phyloP scores from a whole-genome alignment of 192 early-diverging fungal genomes.

The Dimargaris cristalligena region DNA sequence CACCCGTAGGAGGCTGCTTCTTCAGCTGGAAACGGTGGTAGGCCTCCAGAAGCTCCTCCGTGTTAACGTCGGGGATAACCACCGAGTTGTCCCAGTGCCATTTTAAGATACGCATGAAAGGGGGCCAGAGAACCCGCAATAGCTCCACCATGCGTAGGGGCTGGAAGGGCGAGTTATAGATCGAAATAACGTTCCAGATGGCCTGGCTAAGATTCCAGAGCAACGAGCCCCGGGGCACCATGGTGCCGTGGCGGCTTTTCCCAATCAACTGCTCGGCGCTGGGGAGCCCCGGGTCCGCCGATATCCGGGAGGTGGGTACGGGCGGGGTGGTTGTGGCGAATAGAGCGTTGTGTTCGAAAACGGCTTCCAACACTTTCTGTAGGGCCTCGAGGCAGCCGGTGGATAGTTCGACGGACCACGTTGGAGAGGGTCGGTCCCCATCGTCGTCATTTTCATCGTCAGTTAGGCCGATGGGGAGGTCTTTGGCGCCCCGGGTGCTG shows the following conservation, averaged over 20 bases:
- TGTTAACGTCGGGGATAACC: conserved; percentile 33
- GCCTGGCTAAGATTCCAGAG: conserved; percentile 28
- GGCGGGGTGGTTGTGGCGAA: conserved; percentile 12
- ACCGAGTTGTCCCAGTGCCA: conserved; percentile 43
- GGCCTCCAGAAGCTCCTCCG: conserved; percentile 13
- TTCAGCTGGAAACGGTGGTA: conserved; percentile 10
- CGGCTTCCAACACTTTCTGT: conserved; percentile 14
- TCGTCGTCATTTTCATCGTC: conserved; percentile 19
- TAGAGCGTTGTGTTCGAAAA: conserved; percentile 16
- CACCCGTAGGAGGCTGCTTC: conserved; percentile 11
- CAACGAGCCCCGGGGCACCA: conserved; percentile 22
- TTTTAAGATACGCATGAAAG: conserved; percentile 37
- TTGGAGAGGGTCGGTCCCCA: conserved; percentile 24
- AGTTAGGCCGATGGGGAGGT: conserved; percentile 13
- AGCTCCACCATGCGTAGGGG: conserved; percentile 42
- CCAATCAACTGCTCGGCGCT: conserved; percentile 17
- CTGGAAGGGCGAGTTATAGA: conserved; percentile 23
- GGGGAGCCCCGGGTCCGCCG: conserved; percentile 3
- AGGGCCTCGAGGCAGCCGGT: conserved; percentile 27
- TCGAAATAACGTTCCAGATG: conserved; percentile 21
- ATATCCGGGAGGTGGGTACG: conserved; percentile 13
- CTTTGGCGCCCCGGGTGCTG: neutral
- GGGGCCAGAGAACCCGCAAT: conserved; percentile 49
- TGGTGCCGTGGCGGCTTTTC: conserved; percentile 22
- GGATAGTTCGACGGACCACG: conserved; percentile 16